These are phyloP conservation scores for Candolleomyces aberdarensis DNA, from an alignment of 768 basidiomycete species.

Conservation along the genomic window DNA sequence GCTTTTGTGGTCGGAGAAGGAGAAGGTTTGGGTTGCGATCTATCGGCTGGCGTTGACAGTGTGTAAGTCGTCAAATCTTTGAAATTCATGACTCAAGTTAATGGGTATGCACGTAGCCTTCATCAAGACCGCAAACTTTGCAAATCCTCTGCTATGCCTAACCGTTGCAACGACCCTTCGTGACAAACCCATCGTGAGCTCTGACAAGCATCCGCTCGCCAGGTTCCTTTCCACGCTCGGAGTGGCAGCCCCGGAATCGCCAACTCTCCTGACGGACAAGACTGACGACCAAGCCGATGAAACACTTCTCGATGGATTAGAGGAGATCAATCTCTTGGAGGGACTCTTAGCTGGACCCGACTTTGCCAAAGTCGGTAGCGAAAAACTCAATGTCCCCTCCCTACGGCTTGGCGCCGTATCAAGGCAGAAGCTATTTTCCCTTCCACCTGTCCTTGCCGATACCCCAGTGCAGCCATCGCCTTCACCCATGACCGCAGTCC, in stretches of 20 bases:
- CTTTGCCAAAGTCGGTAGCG: slow-evolving; percentile 29
- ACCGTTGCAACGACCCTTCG: slow-evolving; percentile 87
- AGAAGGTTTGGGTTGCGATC: slow-evolving; percentile 72
- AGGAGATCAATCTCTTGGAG: slow-evolving; percentile 60
- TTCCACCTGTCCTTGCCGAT: slow-evolving; percentile 47
- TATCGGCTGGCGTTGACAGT: slow-evolving; percentile 78
- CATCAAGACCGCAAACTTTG: slow-evolving; percentile 48
- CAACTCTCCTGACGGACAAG: slow-evolving; percentile 23
- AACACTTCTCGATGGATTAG: slow-evolving; percentile 32
- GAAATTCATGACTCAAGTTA: slow-evolving; percentile 1
- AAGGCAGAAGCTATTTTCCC: slow-evolving; percentile 64
- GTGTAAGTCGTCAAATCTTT: slow-evolving; percentile 46
- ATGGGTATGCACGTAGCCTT: slow-evolving; percentile 45
- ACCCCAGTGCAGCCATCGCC: slow-evolving; percentile 43
- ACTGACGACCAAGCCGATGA: slow-evolving; percentile 49
- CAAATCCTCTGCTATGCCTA: slow-evolving; percentile 77
- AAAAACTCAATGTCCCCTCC: slow-evolving; percentile 54
- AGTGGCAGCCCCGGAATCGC: slow-evolving; percentile 32
- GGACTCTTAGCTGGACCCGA: slow-evolving; percentile 61
- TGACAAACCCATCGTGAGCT: slow-evolving; percentile 59
- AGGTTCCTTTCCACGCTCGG: slow-evolving; percentile 36
- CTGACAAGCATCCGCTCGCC: slow-evolving; percentile 42
- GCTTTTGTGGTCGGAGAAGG: slow-evolving; percentile 61
- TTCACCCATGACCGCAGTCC: slow-evolving; percentile 46
- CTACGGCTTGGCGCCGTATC: slow-evolving; percentile 67